Evolutionary conservation across 2,329 filamentous ascomycete species (phyloP).

Genomic region (Sclerotinia trifoliorum): DNA sequence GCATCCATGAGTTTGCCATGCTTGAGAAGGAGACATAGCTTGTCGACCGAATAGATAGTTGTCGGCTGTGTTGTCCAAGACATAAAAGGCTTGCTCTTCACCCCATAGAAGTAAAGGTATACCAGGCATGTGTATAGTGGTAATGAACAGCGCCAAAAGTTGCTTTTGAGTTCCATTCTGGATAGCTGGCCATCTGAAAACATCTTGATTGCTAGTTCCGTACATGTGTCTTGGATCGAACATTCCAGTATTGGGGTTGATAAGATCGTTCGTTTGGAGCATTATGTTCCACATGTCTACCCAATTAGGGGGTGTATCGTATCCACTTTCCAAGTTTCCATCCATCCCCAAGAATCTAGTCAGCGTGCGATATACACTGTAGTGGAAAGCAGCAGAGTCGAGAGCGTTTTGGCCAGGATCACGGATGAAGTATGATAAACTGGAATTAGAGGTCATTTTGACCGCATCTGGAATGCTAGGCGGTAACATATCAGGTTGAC

Average conservation of each 20-base stretch:
- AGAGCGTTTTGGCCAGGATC: constrained; percentile 52
- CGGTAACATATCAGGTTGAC: constrained; percentile 54
- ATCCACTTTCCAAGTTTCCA: constrained; percentile 53
- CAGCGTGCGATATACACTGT: constrained; percentile 61
- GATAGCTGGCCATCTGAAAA: constrained; percentile 62
- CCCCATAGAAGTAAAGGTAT: constrained; percentile 61
- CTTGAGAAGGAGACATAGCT: constrained; percentile 58
- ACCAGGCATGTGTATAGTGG: constrained; percentile 58
- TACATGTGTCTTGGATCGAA: constrained; percentile 66
- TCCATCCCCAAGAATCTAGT: constrained; percentile 59
- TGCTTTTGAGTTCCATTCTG: constrained; percentile 56
- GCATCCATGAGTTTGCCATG: constrained; percentile 65
- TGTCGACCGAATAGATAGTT: constrained; percentile 67
- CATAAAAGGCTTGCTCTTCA: constrained; percentile 64
- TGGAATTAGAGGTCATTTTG: constrained; percentile 46
- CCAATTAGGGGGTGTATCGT: constrained; percentile 55
- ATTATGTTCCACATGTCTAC: constrained; percentile 54
- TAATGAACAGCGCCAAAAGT: constrained; percentile 57
- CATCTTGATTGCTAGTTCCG: constrained; percentile 64
- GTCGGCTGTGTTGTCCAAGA: constrained; percentile 60
- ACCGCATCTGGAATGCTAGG: constrained; percentile 50
- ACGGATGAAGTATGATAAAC: constrained; percentile 51
- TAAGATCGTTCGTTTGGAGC: constrained; percentile 56
- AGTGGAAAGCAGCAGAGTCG: constrained; percentile 62
- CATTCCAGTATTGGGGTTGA: constrained; percentile 58